phyloP scores from a whole-genome alignment of 2,329 filamentous ascomycete genomes.

The Colletotrichum sp. region DNA sequence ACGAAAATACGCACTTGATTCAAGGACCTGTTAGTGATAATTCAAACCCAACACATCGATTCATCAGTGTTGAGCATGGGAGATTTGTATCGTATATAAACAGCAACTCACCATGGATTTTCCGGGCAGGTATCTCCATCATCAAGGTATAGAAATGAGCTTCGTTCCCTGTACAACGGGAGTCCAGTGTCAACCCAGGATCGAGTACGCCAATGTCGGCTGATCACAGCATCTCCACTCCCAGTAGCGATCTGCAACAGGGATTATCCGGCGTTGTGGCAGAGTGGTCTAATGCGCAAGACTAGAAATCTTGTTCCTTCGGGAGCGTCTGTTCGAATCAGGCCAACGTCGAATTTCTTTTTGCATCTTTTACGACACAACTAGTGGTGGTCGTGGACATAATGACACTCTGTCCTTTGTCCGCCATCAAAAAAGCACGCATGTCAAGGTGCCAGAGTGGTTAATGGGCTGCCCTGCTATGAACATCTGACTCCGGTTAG shows the following conservation, averaged over 20 bases:
- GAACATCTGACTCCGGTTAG: background rate
- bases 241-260: background rate
- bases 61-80: background rate
- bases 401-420: background rate
- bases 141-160: background rate
- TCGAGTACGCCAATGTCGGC: background rate
- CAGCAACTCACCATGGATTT: background rate
- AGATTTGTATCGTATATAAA: background rate
- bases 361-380: background rate
- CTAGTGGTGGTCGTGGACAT: accelerated
- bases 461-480: background rate
- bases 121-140: background rate
- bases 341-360: background rate
- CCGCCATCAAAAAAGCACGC: background rate
- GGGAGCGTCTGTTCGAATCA: background rate
- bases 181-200: background rate
- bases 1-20: background rate
- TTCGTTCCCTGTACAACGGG: background rate
- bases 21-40: background rate
- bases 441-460: background rate
- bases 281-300: background rate
- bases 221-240: background rate
- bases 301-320: background rate
- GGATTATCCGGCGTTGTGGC: background rate
- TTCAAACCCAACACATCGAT: background rate